Base-by-base conservation (phyloP, 805 yeast species). In the Pichia heedii region DNA sequence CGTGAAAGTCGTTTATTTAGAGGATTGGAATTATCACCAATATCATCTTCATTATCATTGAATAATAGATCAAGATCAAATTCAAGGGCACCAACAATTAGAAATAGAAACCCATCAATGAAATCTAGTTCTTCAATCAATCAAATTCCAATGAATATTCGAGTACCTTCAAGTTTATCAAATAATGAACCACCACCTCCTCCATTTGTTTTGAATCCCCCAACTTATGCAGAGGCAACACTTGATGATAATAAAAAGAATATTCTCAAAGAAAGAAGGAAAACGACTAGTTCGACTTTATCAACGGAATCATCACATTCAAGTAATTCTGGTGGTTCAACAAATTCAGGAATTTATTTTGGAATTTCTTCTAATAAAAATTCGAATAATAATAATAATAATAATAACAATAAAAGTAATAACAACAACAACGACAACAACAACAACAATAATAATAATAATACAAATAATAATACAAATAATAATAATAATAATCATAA, bases 41-140 rank as follows among this genome's bases (percentile, higher is more conserved):
- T 42, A 22, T 13, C 44, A 7, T 40, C 47, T 16, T 51, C 52
- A 10, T n/a, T 62, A 3, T 67, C 76, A 2, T 57, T 75, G 6
- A 59, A 61, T 11, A 55, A 65, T 6, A 65, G 72, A 29, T 51
- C 82, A 29, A 84, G 86, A 0, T 70, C 79, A 22, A 76, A 73
- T 52, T 56, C 75, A 19, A 55, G 74, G 37, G 37, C 40, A 24
- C 35, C 46, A 12, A 12, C 34, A 5, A 22, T 35, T 22, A 41
- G 20, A 33, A 40, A 8, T 32, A 40, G 29, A 37, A 34, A 33
- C 18, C 48, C 34, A 29, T 22, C 22, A 13, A 32, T 32, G 33
- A 16, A 12, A n/a, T 19, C 39, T 12, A 34, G 39, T 11, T 16
- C 37, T 3, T 20, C 20, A 16, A 18, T 34, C 18, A n/a, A 16